phyloP scores from a whole-genome alignment of 2,329 filamentous ascomycete genomes.

The Aureobasidium leucospermi region DNA sequence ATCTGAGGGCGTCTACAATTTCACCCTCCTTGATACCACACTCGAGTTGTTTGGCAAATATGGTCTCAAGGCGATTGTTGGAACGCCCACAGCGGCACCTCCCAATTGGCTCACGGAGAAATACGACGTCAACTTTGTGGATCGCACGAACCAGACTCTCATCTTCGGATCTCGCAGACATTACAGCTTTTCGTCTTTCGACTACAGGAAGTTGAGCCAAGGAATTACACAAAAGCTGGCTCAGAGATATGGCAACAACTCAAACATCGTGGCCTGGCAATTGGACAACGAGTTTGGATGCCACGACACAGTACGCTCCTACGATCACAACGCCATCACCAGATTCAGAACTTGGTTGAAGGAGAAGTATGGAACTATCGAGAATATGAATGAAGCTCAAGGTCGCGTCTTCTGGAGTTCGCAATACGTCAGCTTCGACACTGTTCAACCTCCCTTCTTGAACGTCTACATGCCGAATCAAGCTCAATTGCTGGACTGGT shows the following conservation, averaged over 20 bases:
- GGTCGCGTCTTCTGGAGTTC: constrained; percentile 23
- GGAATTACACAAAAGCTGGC: constrained; percentile 21
- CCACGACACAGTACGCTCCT: constrained; percentile 21
- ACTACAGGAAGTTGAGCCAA: constrained; percentile 20
- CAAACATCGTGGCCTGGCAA: constrained; percentile 19
- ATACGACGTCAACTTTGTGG: constrained; percentile 20
- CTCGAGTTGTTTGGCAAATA: constrained; percentile 19
- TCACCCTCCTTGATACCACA: constrained; percentile 20
- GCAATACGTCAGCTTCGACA: constrained; percentile 20
- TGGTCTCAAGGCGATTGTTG: constrained; percentile 19
- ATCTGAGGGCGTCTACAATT: constrained; percentile 21
- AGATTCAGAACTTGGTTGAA: constrained; percentile 21
- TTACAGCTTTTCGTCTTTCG: constrained; percentile 22
- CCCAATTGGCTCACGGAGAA: constrained; percentile 22
- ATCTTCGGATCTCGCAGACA: constrained; percentile 20
- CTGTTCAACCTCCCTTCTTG: constrained; percentile 20
- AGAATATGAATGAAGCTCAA: constrained; percentile 21
- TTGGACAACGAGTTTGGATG: constrained; percentile 23
- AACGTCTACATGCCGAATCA: constrained; percentile 22
- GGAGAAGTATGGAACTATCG: constrained; percentile 21
- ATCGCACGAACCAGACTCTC: constrained; percentile 20
- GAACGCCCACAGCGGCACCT: constrained; percentile 20
- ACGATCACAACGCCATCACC: constrained; percentile 20
- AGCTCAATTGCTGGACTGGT: constrained; percentile 22
- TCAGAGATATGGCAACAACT: constrained; percentile 20